Evolutionary conservation across 2,329 filamentous ascomycete species (phyloP).

Genomic region (Calonectria naviculata): DNA sequence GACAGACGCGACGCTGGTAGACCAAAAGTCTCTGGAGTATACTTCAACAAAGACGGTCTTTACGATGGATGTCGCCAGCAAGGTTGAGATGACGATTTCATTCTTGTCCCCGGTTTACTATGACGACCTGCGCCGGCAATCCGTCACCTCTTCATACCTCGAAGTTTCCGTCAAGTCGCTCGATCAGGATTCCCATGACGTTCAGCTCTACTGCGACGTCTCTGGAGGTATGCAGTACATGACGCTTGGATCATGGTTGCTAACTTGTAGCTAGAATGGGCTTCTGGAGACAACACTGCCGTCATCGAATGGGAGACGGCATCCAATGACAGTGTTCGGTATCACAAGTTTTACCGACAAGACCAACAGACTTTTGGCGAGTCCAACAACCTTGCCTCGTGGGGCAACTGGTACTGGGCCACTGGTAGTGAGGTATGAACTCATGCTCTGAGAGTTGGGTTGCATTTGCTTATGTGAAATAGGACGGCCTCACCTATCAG

Average conservation of each 20-base stretch:
- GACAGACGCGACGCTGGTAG: constrained; percentile 58
- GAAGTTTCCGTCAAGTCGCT: constrained; percentile 70
- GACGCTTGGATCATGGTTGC: background rate
- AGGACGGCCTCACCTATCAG: constrained; percentile 69
- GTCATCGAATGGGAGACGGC: constrained; percentile 72
- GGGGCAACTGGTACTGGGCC: constrained; percentile 84
- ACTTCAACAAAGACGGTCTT: constrained; percentile 80
- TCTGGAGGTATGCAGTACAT: constrained; percentile 47
- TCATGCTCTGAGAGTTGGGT: background rate
- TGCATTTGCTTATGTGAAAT: background rate
- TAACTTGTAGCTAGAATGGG: constrained; percentile 68
- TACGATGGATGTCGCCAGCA: constrained; percentile 70
- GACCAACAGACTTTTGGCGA: constrained; percentile 77
- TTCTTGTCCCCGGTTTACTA: constrained; percentile 82
- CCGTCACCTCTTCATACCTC: constrained; percentile 77
- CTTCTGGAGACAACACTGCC: constrained; percentile 68
- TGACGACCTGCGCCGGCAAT: constrained; percentile 74
- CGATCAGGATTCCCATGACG: constrained; percentile 71
- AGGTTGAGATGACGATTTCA: constrained; percentile 73
- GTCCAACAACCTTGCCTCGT: constrained; percentile 76
- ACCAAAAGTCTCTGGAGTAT: constrained; percentile 74
- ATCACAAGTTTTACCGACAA: constrained; percentile 72
- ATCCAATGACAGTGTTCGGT: constrained; percentile 62
- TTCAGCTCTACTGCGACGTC: constrained; percentile 80
- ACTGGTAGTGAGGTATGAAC: constrained; percentile 43